Conservation (phyloP, 805 yeast species). For the Wilhelminamyces savonicus region DNA sequence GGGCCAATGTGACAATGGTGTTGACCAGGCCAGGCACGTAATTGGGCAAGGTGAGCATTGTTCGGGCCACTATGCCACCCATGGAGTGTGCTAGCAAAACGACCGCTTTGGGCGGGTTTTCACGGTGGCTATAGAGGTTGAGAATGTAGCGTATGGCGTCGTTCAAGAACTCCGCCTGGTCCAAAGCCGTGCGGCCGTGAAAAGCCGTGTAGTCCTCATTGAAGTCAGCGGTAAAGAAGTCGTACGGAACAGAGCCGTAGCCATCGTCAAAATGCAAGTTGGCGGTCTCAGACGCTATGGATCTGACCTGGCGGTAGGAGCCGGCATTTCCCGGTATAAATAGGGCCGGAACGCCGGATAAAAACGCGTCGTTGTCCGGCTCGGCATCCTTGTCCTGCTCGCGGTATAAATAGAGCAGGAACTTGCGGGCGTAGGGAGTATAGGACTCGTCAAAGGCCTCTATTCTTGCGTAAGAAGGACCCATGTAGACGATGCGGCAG, state of each 20-base stretch:
- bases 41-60: slow-evolving; percentile 74
- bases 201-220: slow-evolving; percentile 95
- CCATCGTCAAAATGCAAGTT: slow-evolving; percentile 38
- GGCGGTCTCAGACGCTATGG: slow-evolving; percentile 82
- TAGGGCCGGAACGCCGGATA: slow-evolving; percentile 77
- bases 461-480: slow-evolving; percentile 75
- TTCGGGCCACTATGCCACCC: slow-evolving; percentile 95
- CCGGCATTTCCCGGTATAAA: slow-evolving; percentile 99
- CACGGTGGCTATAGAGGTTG: slow-evolving; percentile 48
- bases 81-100: slow-evolving; percentile 86
- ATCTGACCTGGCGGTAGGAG: slow-evolving; percentile 79
- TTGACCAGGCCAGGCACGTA: slow-evolving; percentile 68
- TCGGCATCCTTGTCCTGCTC: slow-evolving; percentile 66
- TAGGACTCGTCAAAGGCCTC: slow-evolving; percentile 65
- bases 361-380: slow-evolving; percentile 35
- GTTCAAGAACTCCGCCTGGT: slow-evolving; percentile 88
- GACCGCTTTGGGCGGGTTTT: slow-evolving; percentile 57
- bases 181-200: slow-evolving; percentile 88
- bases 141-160: slow-evolving; percentile 80
- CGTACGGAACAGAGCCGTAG: slow-evolving; percentile 44
- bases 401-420: slow-evolving; percentile 77
- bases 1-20: slow-evolving; percentile 76
- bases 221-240: slow-evolving; percentile 88
- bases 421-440: slow-evolving; percentile 70
- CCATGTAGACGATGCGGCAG: slow-evolving; percentile 73